phyloP scores from a whole-genome alignment of 2,329 filamentous ascomycete genomes.

The Alternaria burnsii region DNA sequence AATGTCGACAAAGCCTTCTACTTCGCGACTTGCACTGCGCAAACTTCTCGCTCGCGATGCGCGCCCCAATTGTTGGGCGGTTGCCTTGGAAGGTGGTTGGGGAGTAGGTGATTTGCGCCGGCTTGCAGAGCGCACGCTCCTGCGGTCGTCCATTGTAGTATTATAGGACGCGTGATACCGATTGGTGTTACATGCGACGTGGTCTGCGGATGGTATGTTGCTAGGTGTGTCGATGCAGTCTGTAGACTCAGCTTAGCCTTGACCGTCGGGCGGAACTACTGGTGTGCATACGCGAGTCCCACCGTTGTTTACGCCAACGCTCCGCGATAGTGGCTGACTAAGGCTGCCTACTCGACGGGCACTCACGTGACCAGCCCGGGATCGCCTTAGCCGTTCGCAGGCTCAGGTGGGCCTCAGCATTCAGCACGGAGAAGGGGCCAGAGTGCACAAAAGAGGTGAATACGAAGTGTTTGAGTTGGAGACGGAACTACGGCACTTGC shows the following conservation, averaged over 20 bases:
- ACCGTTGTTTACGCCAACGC: conserved; percentile 12
- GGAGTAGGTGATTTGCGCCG: conserved; percentile 47
- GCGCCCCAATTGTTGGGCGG: conserved; percentile 31
- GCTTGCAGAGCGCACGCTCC: conserved; percentile 43
- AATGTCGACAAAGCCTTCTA: conserved; percentile 30
- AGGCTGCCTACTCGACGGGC: conserved; percentile 11
- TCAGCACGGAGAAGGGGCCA: conserved; percentile 35
- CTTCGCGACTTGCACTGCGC: conserved; percentile 54
- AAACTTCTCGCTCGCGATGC: conserved; percentile 41
- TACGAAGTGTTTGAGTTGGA: conserved; percentile 24
- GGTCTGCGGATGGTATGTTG: conserved; percentile 3
- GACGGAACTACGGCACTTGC: conserved; percentile 20
- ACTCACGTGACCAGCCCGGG: conserved; percentile 23
- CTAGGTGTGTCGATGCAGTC: conserved; percentile 9
- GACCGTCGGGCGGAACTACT: too few species aligned
- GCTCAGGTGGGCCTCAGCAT: conserved; percentile 3
- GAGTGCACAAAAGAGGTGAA: conserved; percentile 18
- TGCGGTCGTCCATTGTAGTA: conserved; percentile 43
- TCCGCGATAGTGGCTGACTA: conserved; percentile 14
- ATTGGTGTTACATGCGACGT: conserved; percentile 18
- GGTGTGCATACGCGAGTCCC: too few species aligned
- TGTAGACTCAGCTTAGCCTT: too few species aligned
- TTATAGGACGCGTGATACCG: conserved; percentile 2
- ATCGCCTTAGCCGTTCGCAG: conserved; percentile 16
- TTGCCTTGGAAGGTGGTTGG: conserved; percentile 33